Conservation (phyloP, 805 yeast genomes). For the Starmerella stellata region DNA sequence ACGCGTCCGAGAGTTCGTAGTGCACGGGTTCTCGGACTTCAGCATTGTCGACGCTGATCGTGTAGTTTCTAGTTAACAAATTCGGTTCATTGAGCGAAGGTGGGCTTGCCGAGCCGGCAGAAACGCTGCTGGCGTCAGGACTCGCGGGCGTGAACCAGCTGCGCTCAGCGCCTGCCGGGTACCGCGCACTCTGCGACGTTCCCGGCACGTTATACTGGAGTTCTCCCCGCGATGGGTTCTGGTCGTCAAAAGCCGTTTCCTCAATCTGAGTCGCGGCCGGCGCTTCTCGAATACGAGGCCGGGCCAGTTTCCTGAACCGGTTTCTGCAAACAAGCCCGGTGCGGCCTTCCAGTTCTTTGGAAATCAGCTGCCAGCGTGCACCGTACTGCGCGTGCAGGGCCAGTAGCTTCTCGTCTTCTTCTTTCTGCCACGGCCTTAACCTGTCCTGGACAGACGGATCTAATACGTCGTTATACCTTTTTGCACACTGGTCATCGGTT, state of each 20-base stretch:
- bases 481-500: constrained; percentile 90
- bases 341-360: constrained; percentile 51
- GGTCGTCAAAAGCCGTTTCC: neutral
- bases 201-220: constrained; percentile 12
- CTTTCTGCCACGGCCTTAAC: constrained; percentile 57
- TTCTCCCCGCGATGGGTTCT: neutral
- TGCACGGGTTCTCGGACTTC: constrained; percentile 7
- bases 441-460: constrained; percentile 68
- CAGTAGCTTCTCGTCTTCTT: constrained; percentile 59
- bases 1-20: constrained; percentile 13
- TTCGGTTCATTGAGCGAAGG: neutral
- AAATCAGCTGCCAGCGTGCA: constrained; percentile 75
- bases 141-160: constrained; percentile 6
- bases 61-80: constrained; percentile 5
- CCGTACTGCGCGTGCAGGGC: constrained; percentile 52
- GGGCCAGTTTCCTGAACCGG: constrained; percentile 67
- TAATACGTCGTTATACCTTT: constrained; percentile 70
- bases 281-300: neutral
- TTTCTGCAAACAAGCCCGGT: constrained; percentile 83
- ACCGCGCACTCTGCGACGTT: constrained; percentile 8
- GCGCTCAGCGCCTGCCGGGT: constrained; percentile 15
- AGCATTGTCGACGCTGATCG: constrained; percentile 11
- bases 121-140: neutral
- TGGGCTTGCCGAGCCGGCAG: neutral
- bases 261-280: neutral